A percentile compares a stretch with the other conserved stretches of the same genome.
phyloP scores from a whole-genome alignment of 139 green algal species.

The Coelastrella sp. region DNA sequence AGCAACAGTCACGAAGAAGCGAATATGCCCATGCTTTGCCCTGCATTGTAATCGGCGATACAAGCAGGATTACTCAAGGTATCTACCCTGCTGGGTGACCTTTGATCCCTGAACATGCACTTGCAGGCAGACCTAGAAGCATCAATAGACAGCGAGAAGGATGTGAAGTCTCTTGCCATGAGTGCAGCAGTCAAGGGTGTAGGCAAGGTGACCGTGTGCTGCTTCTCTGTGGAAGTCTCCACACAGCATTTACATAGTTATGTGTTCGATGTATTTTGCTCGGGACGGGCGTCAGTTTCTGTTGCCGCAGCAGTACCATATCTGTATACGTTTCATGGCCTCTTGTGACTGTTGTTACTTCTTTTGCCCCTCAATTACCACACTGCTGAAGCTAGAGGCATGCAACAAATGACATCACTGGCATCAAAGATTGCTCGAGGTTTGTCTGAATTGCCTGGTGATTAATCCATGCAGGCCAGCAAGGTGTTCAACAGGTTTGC shows the following conservation, averaged over 20 bases:
- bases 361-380: no score
- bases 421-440: neutral
- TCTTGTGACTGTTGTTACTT: no score
- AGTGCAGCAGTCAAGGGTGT: slow-evolving; percentile 24
- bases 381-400: neutral
- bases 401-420: neutral
- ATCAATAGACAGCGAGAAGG: slow-evolving; percentile 5
- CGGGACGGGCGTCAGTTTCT: neutral
- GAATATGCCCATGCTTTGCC: no score
- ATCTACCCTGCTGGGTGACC: no score
- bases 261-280: no score
- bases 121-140: neutral
- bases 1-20: no score
- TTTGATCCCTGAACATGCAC: no score
- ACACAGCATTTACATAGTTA: neutral
- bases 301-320: no score
- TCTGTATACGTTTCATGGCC: no score
- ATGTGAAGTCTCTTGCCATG: slow-evolving; percentile 3
- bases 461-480: slow-evolving; percentile 54
- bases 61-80: no score
- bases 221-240: neutral
- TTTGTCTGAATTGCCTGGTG: neutral
- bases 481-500: slow-evolving; percentile 65
- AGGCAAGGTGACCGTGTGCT: slow-evolving; percentile 52
- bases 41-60: no score